These are phyloP conservation scores for Debaryomyces udenii DNA, from an alignment of 1,139 yeast genomes.

Conservation along the genomic window DNA sequence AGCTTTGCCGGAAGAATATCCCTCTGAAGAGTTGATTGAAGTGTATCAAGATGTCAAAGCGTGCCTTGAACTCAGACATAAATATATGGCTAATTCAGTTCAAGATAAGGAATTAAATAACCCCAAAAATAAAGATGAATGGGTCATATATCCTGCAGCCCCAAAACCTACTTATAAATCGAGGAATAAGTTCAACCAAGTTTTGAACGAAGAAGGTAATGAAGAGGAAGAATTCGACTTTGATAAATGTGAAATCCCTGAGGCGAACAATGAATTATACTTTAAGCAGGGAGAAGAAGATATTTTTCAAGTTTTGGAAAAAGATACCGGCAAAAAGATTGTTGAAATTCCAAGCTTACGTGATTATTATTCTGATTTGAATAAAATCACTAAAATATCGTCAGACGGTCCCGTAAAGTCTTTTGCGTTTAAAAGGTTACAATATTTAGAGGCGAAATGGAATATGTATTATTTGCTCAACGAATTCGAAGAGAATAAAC, in stretches of 20 bases:
- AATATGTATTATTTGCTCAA: conserved; percentile 83
- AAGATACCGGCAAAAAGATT: conserved; percentile 36
- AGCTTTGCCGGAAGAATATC: conserved; percentile 65
- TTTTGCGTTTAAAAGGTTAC: conserved; percentile 91
- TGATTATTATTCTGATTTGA: conserved; percentile 84
- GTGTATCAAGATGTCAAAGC: conserved; percentile 71
- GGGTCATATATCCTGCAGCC: conserved; percentile 91
- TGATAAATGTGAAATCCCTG: conserved; percentile 66
- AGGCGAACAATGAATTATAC: conserved; percentile 48
- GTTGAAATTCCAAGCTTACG: conserved; percentile 73
- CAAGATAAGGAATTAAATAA: conserved; percentile 71
- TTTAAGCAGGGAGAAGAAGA: conserved; percentile 62
- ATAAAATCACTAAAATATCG: conserved; percentile 67
- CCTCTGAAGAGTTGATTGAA: conserved; percentile 69
- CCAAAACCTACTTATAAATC: conserved; percentile 91
- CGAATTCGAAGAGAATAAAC: conserved; percentile 90
- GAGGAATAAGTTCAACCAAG: conserved; percentile 58
- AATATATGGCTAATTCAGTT: conserved; percentile 68
- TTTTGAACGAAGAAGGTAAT: conserved; percentile 32
- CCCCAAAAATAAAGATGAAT: conserved; percentile 73
- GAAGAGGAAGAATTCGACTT: conserved; percentile 60
- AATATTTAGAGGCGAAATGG: conserved; percentile 96
- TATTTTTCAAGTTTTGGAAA: conserved; percentile 64
- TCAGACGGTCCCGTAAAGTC: conserved; percentile 98
- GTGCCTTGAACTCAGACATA: conserved; percentile 76